Evolutionary conservation across 768 basidiomycete genomes (phyloP), one percentile per base, ranked within the genome.

Genomic region (Coprinopsis cinerea): DNA sequence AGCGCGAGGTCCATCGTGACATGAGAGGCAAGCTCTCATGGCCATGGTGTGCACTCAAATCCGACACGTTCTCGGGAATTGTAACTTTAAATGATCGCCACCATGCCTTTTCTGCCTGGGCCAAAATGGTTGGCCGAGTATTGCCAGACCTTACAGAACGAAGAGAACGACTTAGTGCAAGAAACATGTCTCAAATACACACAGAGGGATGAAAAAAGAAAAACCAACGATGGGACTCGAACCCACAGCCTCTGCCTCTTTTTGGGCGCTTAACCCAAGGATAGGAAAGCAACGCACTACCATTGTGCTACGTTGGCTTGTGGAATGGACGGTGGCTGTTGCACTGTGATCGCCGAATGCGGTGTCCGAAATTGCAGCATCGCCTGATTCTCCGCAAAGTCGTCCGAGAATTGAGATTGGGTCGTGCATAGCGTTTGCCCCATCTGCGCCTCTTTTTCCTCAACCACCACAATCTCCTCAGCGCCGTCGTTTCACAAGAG

Each of bases 381-480:
- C 22, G 41, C 18, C 41, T 43, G 22, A 43, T 22, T 11, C 4
- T 53, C 44, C 43, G 47, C 18, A 23, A 48, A 36, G 35, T 46
- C 43, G 47, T 50, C 32, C 48, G 48, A 55, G 36, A 36, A 25
- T 48, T 39, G 37, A 7, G 10, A 43, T n/a, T 27, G 44, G 27
- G 44, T 34, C 25, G 44, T n/a, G 47, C 32, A 48, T 25, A 15
- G 11, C 15, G 37, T 15, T 46, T 26, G 36, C 51, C 42, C 41
- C 39, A 47, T 42, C 47, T 51, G 18, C 22, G 15, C 30, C 40
- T 58, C 45, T 48, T 43, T 48, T 41, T 25, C 26, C 26, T 51
- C 52, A 41, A 52, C 49, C 51, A 58, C 54, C 48, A 51, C 45
- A 42, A 28, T 20, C 25, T 27, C 28, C 43, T 40, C 30, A 43